A percentile compares a stretch with the other conserved stretches of the same genome.
Evolutionary conservation across 192 early-diverging fungal species (phyloP).

Genomic region (Pilaira anomala): DNA sequence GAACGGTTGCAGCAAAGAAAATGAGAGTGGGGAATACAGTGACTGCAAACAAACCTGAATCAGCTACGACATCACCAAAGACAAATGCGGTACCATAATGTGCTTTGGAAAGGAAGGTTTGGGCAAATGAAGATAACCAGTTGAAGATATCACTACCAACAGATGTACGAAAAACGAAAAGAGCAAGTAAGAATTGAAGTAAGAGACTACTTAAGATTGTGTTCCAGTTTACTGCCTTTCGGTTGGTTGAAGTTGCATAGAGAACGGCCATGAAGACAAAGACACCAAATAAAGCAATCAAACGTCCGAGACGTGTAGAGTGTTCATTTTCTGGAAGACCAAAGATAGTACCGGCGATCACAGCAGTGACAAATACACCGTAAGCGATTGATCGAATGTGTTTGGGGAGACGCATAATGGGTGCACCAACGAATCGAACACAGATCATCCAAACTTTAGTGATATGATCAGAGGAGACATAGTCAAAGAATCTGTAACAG

Average conservation of each 20-base stretch:
- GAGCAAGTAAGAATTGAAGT: constrained; percentile 75
- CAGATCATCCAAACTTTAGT: constrained; percentile 12
- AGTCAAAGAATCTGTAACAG: constrained; percentile 23
- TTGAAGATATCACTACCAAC: constrained; percentile 73
- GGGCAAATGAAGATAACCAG: constrained; percentile 57
- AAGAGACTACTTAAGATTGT: constrained; percentile 68
- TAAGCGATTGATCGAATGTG: constrained; percentile 3
- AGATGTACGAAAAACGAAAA: constrained; percentile 71
- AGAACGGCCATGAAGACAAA: constrained; percentile 50
- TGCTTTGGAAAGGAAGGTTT: constrained; percentile 64
- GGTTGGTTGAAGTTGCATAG: constrained; percentile 57
- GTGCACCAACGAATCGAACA: background rate
- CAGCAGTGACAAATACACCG: constrained; percentile 28
- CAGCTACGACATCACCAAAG: constrained; percentile 51
- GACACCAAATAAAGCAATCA: constrained; percentile 77
- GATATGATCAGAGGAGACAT: constrained; percentile 11
- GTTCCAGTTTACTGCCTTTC: constrained; percentile 66
- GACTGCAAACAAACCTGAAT: constrained; percentile 56
- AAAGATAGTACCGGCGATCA: constrained; percentile 56
- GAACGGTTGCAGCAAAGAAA: constrained; percentile 86
- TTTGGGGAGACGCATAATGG: constrained; percentile 18
- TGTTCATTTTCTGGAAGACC: constrained; percentile 44
- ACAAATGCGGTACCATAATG: constrained; percentile 68
- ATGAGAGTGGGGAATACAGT: constrained; percentile 80
- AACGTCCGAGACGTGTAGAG: constrained; percentile 63